Evolutionary conservation across 2,329 filamentous ascomycete genomes (phyloP), one percentile per base, ranked within the genome.

Genomic region (Phoma sp.): DNA sequence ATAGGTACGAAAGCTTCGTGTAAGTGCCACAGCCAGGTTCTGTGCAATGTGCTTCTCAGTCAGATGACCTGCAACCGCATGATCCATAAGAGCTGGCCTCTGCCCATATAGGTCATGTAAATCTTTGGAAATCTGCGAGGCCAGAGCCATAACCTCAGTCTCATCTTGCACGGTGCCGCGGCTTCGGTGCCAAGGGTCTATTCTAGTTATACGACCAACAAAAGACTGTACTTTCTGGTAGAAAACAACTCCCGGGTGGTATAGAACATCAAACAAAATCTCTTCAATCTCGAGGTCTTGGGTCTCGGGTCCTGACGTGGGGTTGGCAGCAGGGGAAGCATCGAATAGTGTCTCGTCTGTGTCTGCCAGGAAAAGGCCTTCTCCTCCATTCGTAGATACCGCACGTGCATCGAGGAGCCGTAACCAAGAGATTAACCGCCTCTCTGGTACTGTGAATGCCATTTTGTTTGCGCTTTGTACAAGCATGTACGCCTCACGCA

Each of bases 161-260:
- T 85, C 82, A 61, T 85, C 83, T 44, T 83, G 78, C 8, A 85
- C 82, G 0, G 82, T 85, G 4, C 82, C 82, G 7, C 82, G 77
- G 23, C 77, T 78, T 9, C 82, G 78, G 63, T 85, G 82, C 80
- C 81, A 84, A 0, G 78, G 82, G 50, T 84, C 82, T 47, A 85
- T 84, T 50, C 80, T 78, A 6, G 82, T 81, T 42, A 85, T 83
- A 4, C 81, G 76, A 2, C 82, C 82, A 72, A 83, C 83, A 62
- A 84, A 83, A 30, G 79, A 81, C 62, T 83, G 82, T 0, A 84
- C 80, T 55, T 83, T 82, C 49, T 85, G 82, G 58, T 82, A 85
- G 65, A 86, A 85, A 2, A 81, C 72, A 18, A 83, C 78, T 0
- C 82, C 82, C 0, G 82, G 82, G n/a, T 82, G 79, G 57, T 83